Evolutionary conservation across 1,284 basidiomycete genomes (phyloP).

Genomic region (Trichosporon sp.): DNA sequence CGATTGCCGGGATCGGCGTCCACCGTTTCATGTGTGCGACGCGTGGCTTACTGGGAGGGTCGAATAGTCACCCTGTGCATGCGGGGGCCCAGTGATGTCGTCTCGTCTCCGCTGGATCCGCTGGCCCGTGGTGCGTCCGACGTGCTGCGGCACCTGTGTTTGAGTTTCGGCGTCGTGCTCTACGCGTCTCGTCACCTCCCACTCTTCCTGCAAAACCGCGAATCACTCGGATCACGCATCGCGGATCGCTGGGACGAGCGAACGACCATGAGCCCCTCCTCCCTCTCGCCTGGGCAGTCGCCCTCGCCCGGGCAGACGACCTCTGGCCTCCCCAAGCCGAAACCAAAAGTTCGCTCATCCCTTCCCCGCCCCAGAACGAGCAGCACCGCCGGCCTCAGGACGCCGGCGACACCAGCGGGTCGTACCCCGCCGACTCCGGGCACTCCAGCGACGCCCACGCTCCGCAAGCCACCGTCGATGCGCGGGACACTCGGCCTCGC

Average conservation of each 20-base stretch:
- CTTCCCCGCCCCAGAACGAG: not conserved
- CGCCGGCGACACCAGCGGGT: not conserved
- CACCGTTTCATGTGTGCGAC: not conserved
- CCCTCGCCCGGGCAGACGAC: not conserved
- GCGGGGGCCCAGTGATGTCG: conserved; percentile 1
- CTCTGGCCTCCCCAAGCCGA: not conserved
- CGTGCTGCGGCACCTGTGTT: not conserved
- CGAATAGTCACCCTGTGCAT: not conserved
- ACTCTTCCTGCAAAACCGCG: not conserved
- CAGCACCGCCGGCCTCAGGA: not conserved
- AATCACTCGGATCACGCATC: not conserved
- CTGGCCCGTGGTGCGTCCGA: not conserved
- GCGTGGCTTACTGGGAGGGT: not conserved
- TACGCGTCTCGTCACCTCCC: not conserved
- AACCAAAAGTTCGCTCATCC: not conserved
- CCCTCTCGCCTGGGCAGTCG: not conserved
- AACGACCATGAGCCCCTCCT: not conserved
- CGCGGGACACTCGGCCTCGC: not conserved
- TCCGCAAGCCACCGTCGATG: not conserved
- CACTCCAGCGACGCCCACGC: not conserved
- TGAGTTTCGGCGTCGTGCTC: conserved; percentile 1
- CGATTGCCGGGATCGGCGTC: not conserved
- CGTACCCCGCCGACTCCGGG: not conserved
- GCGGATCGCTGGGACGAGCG: conserved; percentile 1
- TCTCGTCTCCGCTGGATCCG: not conserved